Base-by-base conservation (phyloP, 169 alveolate species). In the Plasmodium relictum region DNA sequence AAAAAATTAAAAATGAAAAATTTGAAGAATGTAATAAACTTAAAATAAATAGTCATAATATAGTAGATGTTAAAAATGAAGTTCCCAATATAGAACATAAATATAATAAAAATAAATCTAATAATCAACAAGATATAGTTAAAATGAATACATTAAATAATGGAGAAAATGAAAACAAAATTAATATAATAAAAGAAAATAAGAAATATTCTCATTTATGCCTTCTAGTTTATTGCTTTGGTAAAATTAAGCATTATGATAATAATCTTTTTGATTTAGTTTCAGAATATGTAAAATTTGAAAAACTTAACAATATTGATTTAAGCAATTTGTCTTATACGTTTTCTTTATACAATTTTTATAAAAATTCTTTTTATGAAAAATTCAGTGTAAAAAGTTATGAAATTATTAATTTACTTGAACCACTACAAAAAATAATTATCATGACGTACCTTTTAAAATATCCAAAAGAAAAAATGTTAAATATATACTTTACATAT, bases 261-360 rank as follows among this genome's bases (percentile, higher is more conserved):
- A 50, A 44, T 58, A 66, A 44, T 7, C 52, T 86, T 31, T 52
- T 86, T 42, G 54, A 54, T 48, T 31, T 72, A 50, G 52, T 86
- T 62, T 41, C 65, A 22, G 68, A 71, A 59, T 70, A 86, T 71
- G 8, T 86, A 86, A 26, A 86, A 39, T 45, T 86, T 12, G 62
- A 86, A 8, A 44, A 39, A 22, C 62, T 86, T 41, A 86, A 86
- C 24, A 71, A 70, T 41, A 86, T 86, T 18, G 92, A 86, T 66
- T n/a, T 86, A 71, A 86, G 92, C 65, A 86, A 86, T 45, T 70
- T 86, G 71, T 58, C 88, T 39, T 86, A 86, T 74, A 65, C 88
- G 7, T 86, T 71, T 86, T 86, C 74, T 86, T 7, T 86, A 56
- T 86, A 42, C 58, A 54, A 86, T 58, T 45, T 58, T 71, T 86